phyloP scores from a whole-genome alignment of 2,329 filamentous ascomycete genomes.

The Fusarium staphyleae region DNA sequence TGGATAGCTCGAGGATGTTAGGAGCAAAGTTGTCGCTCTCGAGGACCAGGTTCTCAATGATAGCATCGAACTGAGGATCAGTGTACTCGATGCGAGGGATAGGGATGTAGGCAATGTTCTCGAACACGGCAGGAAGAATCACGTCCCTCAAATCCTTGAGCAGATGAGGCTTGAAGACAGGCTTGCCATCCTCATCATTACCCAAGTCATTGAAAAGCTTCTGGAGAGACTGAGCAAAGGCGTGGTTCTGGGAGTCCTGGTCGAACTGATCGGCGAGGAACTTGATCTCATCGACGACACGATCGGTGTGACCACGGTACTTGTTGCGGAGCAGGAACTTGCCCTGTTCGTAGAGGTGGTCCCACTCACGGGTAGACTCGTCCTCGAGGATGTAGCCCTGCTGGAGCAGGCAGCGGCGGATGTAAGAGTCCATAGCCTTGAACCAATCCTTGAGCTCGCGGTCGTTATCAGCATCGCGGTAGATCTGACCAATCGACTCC shows the following conservation, averaged over 20 bases:
- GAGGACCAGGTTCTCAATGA: constrained; percentile 93
- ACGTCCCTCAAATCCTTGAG: constrained; percentile 88
- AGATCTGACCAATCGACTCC: constrained; percentile 83
- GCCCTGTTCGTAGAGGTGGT: constrained; percentile 83
- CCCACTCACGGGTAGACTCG: constrained; percentile 79
- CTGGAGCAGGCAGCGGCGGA: constrained; percentile 84
- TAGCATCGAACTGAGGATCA: constrained; percentile 81
- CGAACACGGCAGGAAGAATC: constrained; percentile 82
- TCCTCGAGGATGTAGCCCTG: constrained; percentile 92
- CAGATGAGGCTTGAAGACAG: constrained; percentile 90
- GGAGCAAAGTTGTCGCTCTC: constrained; percentile 98
- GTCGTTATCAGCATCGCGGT: constrained; percentile 85
- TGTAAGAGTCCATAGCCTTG: constrained; percentile 75
- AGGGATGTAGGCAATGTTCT: constrained; percentile 87
- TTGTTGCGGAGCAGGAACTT: constrained; percentile 87
- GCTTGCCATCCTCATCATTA: constrained; percentile 82
- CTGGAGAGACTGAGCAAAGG: constrained; percentile 76
- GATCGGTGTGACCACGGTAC: constrained; percentile 86
- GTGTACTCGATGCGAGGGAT: constrained; percentile 93
- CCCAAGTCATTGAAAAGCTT: constrained; percentile 91
- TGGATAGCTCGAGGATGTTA: constrained; percentile 86
- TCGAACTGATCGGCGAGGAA: constrained; percentile 91
- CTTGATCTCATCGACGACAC: constrained; percentile 86
- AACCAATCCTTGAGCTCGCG: constrained; percentile 91
- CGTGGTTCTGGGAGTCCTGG: constrained; percentile 83